Percentiles rank a stretch among this genome's conserved stretches.
phyloP scores from a whole-genome alignment of 2,329 filamentous ascomycete genomes.

The Ophiostoma populinum region DNA sequence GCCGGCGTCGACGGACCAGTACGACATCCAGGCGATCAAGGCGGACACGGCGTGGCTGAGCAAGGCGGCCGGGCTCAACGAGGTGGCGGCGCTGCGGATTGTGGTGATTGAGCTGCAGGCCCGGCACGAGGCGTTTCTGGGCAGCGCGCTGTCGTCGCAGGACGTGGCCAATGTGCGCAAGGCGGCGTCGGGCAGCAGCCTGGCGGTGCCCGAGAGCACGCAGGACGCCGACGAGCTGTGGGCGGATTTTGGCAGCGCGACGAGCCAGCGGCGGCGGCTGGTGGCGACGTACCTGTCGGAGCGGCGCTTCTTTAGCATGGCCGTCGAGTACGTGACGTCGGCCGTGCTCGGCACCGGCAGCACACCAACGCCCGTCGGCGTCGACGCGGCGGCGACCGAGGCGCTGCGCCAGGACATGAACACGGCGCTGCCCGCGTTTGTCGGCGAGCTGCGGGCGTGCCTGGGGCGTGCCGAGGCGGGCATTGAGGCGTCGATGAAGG shows the following conservation, averaged over 20 bases:
- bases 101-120: constrained; percentile 72
- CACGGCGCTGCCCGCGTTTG: constrained; percentile 25
- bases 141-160: constrained; percentile 56
- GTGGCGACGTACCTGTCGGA: constrained; percentile 57
- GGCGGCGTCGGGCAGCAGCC: constrained; percentile 38
- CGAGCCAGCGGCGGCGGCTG: constrained; percentile 48
- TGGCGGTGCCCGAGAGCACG: constrained; percentile 15
- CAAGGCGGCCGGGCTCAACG: constrained; percentile 58
- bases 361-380: constrained; percentile 9
- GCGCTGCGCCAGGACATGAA: constrained; percentile 1
- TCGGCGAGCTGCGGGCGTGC: constrained; percentile 28
- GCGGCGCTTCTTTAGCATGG: constrained; percentile 48
- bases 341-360: constrained; percentile 26
- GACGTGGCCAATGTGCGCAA: constrained; percentile 62
- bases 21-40: constrained; percentile 66
- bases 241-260: constrained; percentile 42
- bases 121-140: constrained; percentile 54
- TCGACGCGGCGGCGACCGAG: background rate
- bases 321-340: constrained; percentile 37
- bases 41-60: constrained; percentile 76
- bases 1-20: constrained; percentile 45
- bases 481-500: constrained; percentile 31
- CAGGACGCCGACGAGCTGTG: constrained; percentile 37
- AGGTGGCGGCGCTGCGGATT: constrained; percentile 65
- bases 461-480: constrained; percentile 32